Conservation (phyloP, 495 filamentous ascomycete genomes). For the Annulohypoxylon stygium region DNA sequence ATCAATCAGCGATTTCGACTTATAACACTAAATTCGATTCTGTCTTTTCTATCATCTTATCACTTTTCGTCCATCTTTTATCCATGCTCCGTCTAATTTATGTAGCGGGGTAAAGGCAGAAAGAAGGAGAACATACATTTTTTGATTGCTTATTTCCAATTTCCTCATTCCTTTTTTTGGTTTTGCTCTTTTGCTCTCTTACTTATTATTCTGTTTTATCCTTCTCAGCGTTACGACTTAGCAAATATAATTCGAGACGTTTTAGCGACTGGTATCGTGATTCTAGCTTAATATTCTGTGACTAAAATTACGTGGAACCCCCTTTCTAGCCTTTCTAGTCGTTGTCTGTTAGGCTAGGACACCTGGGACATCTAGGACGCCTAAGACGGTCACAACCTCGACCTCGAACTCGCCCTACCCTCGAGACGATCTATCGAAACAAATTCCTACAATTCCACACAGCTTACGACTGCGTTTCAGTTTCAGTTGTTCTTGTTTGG, state of each 20-base stretch:
- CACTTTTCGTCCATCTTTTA: background rate
- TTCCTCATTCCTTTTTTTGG: background rate
- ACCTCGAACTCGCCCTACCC: background rate
- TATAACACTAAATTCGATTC: background rate
- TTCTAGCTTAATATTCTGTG: background rate
- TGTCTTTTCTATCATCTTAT: background rate
- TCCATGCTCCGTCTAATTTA: background rate
- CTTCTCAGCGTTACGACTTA: background rate
- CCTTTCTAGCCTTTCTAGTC: background rate
- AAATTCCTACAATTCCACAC: slow-evolving; percentile 18
- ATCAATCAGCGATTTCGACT: background rate
- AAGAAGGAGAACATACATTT: background rate
- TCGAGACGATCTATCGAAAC: slow-evolving; percentile 8
- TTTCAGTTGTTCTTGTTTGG: slow-evolving; percentile 15
- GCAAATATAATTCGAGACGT: background rate
- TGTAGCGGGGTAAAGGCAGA: slow-evolving; percentile 11
- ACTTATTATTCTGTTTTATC: background rate
- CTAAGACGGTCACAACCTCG: background rate
- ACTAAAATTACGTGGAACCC: slow-evolving; percentile 17
- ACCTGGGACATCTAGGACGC: too few relatives aligned
- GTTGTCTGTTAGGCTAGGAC: background rate
- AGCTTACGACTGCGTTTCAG: slow-evolving; percentile 17
- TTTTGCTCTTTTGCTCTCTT: background rate
- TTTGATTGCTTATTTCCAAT: background rate
- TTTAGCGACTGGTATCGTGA: background rate